Evolutionary conservation across 768 basidiomycete genomes (phyloP), one percentile per base, ranked within the genome.

Genomic region (Galerina marginata): DNA sequence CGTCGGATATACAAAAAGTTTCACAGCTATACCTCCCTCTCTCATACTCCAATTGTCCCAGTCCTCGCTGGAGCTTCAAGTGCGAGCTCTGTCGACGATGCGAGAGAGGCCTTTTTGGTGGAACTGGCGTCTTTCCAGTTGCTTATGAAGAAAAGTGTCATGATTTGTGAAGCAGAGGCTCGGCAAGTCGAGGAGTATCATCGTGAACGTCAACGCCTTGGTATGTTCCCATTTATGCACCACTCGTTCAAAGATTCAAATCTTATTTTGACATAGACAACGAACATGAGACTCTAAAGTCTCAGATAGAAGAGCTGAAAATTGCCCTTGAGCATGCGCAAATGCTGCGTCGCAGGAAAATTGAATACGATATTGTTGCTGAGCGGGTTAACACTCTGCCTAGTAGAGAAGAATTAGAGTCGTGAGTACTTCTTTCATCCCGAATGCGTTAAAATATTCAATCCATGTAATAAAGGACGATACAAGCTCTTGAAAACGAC

Each of bases 161-260:
- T 94, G 86, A 87, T 92, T 46, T 93, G 91, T 67, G 89, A 93
- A 69, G 93, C 92, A 7, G 93, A 95, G 76, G 83, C 85, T 54
- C 81, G 92, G 67, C 92, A 95, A 75, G 92, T 93, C 1, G 87
- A 92, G 67, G 89, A 93, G 71, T 95, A 95, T 69, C 83, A 92
- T 65, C 79, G 82, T 45, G 91, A 92, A 67, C 83, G 84, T 49
- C 81, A 84, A 65, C 75, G 84, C 62, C 91, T 93, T 68, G 91
- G 93, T 91, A 70, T 46, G 85, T 79, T 47, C 63, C 46, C 33
- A 20, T 42, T 6, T 42, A 10, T 48, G 53, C 54, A 53, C 15
- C 15, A 49, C 61, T 10, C 47, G 43, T 59, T n/a, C 36, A 15
- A n/a, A 39, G 38, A 38, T 59, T 14, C 51, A 14, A 50, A 23